Evolutionary conservation across 2,329 filamentous ascomycete genomes (phyloP).

Genomic region (Trichoderma oligosporum): DNA sequence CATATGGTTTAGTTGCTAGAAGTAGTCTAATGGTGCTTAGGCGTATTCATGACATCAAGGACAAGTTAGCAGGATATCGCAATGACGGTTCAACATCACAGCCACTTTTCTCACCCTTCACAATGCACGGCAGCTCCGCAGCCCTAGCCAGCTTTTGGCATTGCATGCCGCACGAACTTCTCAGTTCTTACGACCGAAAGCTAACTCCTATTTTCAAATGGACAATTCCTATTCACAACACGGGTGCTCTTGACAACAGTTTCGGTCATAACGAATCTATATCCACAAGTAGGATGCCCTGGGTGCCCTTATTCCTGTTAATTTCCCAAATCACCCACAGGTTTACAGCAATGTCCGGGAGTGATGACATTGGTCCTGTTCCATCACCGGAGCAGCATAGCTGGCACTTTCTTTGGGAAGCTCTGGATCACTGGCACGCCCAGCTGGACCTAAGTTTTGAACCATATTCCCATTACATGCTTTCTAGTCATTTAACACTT

Average conservation of each 20-base stretch:
- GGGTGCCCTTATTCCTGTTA: background rate
- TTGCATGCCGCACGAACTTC: slow-evolving; percentile 3
- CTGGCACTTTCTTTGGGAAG: background rate
- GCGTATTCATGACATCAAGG: background rate
- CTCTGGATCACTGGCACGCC: background rate
- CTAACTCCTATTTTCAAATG: background rate
- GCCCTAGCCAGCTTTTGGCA: slow-evolving; percentile 8
- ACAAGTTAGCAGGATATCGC: background rate
- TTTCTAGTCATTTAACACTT: slow-evolving; percentile 2
- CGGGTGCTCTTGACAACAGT: background rate
- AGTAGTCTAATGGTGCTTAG: background rate
- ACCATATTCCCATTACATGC: slow-evolving; percentile 5
- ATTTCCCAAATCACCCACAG: background rate
- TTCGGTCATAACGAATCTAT: background rate
- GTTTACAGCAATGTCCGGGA: background rate
- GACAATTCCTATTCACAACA: background rate
- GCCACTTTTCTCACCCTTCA: background rate
- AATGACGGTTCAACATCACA: background rate
- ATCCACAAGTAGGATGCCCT: background rate
- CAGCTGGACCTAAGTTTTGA: background rate
- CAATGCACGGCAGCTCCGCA: background rate
- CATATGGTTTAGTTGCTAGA: too few species aligned
- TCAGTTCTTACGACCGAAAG: slow-evolving; percentile 1
- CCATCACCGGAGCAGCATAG: background rate
- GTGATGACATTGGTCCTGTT: background rate